Conservation (phyloP, 306 rosid genomes). For the Betula pendula region DNA sequence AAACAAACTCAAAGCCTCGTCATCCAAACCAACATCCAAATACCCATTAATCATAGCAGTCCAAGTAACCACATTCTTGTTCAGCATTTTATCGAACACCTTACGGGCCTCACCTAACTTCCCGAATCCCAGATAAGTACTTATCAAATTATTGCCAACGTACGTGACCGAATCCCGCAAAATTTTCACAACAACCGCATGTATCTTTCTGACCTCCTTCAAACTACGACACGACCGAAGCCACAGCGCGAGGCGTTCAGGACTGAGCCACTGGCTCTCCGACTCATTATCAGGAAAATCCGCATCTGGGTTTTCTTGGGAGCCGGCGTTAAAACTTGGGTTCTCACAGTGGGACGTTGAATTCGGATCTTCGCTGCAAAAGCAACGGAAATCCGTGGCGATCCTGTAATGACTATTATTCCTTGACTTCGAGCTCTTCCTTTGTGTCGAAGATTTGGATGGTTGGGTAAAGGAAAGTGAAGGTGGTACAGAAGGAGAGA, state of each 20-base stretch:
- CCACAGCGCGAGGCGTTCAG: slow-evolving; percentile 60
- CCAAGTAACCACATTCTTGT: slow-evolving; percentile 78
- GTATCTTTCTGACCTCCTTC: slow-evolving; percentile 61
- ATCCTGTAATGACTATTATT: background rate
- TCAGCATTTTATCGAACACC: slow-evolving; percentile 67
- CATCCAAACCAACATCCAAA: slow-evolving; percentile 52
- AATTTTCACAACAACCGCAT: slow-evolving; percentile 51
- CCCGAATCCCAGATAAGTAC: slow-evolving; percentile 56
- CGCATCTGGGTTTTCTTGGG: slow-evolving; percentile 28
- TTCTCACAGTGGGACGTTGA: slow-evolving; percentile 1
- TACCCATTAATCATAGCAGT: slow-evolving; percentile 82
- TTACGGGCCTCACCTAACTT: slow-evolving; percentile 57
- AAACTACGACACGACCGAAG: slow-evolving; percentile 49
- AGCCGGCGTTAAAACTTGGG: background rate
- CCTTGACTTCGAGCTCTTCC: slow-evolving; percentile 22
- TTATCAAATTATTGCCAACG: slow-evolving; percentile 73
- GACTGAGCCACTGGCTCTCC: slow-evolving; percentile 33
- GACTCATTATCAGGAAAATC: slow-evolving; percentile 21
- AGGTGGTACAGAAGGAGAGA: slow-evolving; percentile 30
- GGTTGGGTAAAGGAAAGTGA: slow-evolving; percentile 20
- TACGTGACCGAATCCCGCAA: slow-evolving; percentile 41
- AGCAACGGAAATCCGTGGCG: background rate
- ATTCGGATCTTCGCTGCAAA: slow-evolving; percentile 7
- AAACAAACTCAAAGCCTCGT: slow-evolving; percentile 67
- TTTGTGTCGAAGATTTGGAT: slow-evolving; percentile 1